Conservation (phyloP, 1,284 basidiomycete genomes). For the Pterulicium gracile region DNA sequence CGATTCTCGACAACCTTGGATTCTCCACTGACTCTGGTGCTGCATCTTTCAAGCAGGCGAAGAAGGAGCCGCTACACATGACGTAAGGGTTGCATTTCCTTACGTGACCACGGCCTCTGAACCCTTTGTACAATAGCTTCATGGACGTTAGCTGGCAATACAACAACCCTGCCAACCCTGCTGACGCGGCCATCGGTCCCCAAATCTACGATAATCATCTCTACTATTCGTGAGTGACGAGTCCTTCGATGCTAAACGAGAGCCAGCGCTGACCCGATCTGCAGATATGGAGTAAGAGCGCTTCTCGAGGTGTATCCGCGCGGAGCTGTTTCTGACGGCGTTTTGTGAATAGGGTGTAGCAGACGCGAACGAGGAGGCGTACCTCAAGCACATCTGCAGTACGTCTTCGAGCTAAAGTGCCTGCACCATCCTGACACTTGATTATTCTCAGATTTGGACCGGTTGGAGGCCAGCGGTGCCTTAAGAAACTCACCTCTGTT, state of each 20-base stretch:
- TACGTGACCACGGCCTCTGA: conserved; percentile 1
- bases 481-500: conserved; percentile 24
- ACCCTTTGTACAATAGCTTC: not conserved
- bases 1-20: not conserved
- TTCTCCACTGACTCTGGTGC: too few species aligned
- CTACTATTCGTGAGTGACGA: too few species aligned
- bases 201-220: too few species aligned
- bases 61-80: conserved; percentile 1
- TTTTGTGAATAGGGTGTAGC: conserved; percentile 24
- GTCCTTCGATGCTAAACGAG: too few species aligned
- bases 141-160: not conserved
- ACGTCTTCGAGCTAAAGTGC: conserved; percentile 7
- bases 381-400: conserved; percentile 34
- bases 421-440: not conserved
- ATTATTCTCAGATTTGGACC: not conserved
- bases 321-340: not conserved
- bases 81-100: conserved; percentile 5
- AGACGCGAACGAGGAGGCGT: conserved; percentile 26
- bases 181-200: too few species aligned
- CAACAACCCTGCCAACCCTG: not conserved
- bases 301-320: too few species aligned
- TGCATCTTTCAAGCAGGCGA: not conserved
- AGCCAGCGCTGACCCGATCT: too few species aligned
- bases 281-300: too few species aligned
- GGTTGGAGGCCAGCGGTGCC: conserved; percentile 15